These are phyloP conservation scores for Trichophyton verrucosum DNA, from an alignment of 2,329 filamentous ascomycete genomes.

Conservation along the genomic window DNA sequence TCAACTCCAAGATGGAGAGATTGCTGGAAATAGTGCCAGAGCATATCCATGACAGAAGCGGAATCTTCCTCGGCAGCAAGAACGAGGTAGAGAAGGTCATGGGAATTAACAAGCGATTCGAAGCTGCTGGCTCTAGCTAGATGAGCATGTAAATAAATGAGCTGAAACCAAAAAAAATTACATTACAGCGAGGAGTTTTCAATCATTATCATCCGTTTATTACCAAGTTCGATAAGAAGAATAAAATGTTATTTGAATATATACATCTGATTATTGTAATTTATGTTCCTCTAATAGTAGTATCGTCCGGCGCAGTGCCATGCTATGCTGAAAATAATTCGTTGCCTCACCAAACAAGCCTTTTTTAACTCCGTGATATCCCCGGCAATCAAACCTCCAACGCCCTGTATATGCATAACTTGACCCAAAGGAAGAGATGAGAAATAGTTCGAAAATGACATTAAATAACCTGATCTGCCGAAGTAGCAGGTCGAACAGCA, in stretches of 20 bases:
- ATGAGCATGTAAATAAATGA: background rate
- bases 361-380: background rate
- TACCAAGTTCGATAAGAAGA: background rate
- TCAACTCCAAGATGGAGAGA: constrained; percentile 80
- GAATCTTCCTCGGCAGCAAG: constrained; percentile 90
- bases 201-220: background rate
- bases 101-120: constrained; percentile 52
- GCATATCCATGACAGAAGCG: constrained; percentile 86
- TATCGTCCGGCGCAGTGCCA: background rate
- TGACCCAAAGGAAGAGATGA: background rate
- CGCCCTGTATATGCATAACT: background rate
- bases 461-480: background rate
- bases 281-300: background rate
- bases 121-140: constrained; percentile 2
- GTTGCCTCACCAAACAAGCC: background rate
- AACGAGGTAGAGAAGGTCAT: constrained; percentile 96
- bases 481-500: background rate
- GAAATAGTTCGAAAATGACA: background rate
- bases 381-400: background rate
- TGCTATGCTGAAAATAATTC: background rate
- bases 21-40: constrained; percentile 84
- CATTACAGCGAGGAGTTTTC: background rate
- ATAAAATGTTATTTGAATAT: background rate
- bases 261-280: background rate
- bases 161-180: background rate